Base-by-base conservation (phyloP, 306 rosid genomes). In the Rosa rugosa region DNA sequence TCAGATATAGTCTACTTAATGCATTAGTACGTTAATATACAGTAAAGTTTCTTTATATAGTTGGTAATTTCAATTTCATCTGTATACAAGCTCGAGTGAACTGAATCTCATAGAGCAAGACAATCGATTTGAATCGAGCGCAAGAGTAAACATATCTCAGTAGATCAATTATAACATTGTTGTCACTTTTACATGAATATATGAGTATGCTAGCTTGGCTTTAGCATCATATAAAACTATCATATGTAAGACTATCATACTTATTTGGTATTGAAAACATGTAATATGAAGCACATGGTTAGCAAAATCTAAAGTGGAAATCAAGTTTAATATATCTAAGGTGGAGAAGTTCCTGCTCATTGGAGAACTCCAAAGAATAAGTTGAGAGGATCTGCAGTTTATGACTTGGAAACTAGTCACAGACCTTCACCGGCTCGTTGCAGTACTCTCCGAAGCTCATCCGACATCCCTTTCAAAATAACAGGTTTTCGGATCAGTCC, bases 401-500 rank as follows among this genome's bases (percentile, higher is more conserved):
- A 8, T 62, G 49, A 73, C 23, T 50, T 38, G 57, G 9, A 54
- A 23, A 76, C 59, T 74, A 54, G 23, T 84, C 87, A 89, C 73
- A 85, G 51, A 18, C 81, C 86, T 41, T 86, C 96, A 64, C 84
- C 89, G 0, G 90, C 90, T 57, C 77, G 81, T 40, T 86, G 89
- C 66, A 91, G 79, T 27, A 88, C 90, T 71, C 85, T 77, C 36
- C 84, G 73, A 41, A 93, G 94, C 80, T 91, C 95, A 68, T 88
- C 86, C 0, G 92, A 92, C 64, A 91, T 79, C 50, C 87, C 89
- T 71, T 85, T 88, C 74, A 91, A 88, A 9, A 87, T 79, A 49
- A 93, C 84, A n/a, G 97, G 95, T 72, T 91, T 91, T 20, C 90
- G 84, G 62, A 93, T 85, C 72, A 91, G 45, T 56, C 97, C 97